A percentile compares a stretch with the other conserved stretches of the same genome.
Evolutionary conservation across 176 grass and related monocot genomes (phyloP).

Genomic region (Saccharum officinarum): DNA sequence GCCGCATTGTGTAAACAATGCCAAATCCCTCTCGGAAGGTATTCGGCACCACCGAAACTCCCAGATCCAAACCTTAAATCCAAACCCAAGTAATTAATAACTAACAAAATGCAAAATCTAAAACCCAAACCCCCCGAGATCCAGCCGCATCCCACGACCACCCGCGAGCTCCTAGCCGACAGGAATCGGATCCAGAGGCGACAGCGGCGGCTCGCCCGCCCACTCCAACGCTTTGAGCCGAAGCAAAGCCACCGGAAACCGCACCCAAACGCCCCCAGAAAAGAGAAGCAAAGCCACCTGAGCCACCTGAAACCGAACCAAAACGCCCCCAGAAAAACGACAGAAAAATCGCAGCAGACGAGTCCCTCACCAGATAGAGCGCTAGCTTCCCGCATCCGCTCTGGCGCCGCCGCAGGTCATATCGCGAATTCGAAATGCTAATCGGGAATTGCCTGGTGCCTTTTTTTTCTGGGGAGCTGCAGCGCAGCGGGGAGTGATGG

Average conservation of each 20-base stretch:
- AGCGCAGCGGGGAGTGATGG: slow-evolving; percentile 34
- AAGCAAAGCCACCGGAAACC: slow-evolving; percentile 33
- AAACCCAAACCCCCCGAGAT: slow-evolving; percentile 54
- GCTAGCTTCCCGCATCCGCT: slow-evolving; percentile 38
- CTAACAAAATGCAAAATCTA: slow-evolving; percentile 29
- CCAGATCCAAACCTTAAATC: slow-evolving; percentile 45
- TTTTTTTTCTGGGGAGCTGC: neutral
- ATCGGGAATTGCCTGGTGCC: neutral
- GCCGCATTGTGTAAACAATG: neutral
- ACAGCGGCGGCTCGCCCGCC: slow-evolving; percentile 39
- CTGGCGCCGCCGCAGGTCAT: slow-evolving; percentile 10
- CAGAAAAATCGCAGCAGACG: slow-evolving; percentile 9
- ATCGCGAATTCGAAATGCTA: slow-evolving; percentile 31
- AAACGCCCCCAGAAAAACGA: slow-evolving; percentile 8
- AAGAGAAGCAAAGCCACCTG: neutral
- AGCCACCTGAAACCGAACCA: neutral
- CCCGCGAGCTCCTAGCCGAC: slow-evolving; percentile 27
- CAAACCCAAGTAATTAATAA: neutral
- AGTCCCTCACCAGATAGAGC: slow-evolving; percentile 54
- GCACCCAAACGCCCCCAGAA: neutral
- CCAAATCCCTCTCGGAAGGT: neutral
- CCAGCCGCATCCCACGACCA: slow-evolving; percentile 42
- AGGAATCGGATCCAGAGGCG: slow-evolving; percentile 42
- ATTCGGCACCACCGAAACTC: neutral
- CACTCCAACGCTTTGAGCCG: slow-evolving; percentile 33